phyloP scores from a whole-genome alignment of 2,329 filamentous ascomycete genomes.

The Penicillium italicum region DNA sequence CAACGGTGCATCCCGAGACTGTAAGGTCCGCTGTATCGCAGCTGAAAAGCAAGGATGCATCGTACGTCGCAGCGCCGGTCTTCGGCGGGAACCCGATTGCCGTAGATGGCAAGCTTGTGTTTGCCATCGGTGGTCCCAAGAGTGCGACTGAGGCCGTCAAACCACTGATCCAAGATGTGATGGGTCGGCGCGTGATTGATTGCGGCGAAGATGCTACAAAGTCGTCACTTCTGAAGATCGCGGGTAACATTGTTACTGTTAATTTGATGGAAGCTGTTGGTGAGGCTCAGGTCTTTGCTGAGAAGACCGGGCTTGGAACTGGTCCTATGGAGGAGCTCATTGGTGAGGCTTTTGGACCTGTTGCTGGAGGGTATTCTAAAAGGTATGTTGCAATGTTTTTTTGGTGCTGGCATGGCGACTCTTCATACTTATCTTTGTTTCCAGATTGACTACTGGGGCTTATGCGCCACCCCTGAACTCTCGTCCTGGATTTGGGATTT shows the following conservation, averaged over 20 bases:
- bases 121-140: slow-evolving; percentile 41
- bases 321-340: slow-evolving; percentile 44
- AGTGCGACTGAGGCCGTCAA: slow-evolving; percentile 34
- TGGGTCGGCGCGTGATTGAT: slow-evolving; percentile 43
- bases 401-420: not conserved
- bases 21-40: slow-evolving; percentile 33
- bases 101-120: slow-evolving; percentile 46
- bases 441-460: slow-evolving; percentile 41
- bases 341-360: slow-evolving; percentile 43
- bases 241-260: slow-evolving; percentile 45
- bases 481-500: slow-evolving; percentile 38
- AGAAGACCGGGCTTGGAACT: slow-evolving; percentile 45
- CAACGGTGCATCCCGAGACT: slow-evolving; percentile 78
- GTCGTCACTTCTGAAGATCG: slow-evolving; percentile 45
- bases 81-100: slow-evolving; percentile 46
- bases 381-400: slow-evolving; percentile 22
- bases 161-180: slow-evolving; percentile 44
- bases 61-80: slow-evolving; percentile 43
- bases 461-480: slow-evolving; percentile 40
- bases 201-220: slow-evolving; percentile 45
- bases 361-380: slow-evolving; percentile 44
- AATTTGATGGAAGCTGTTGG: slow-evolving; percentile 47
- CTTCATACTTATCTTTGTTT: not conserved
- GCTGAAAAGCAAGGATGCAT: slow-evolving; percentile 34
- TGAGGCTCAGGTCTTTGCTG: slow-evolving; percentile 47